Evolutionary conservation across 805 yeast genomes (phyloP), one percentile per base, ranked within the genome.

Genomic region (Hanseniaspora hatyaiensis): DNA sequence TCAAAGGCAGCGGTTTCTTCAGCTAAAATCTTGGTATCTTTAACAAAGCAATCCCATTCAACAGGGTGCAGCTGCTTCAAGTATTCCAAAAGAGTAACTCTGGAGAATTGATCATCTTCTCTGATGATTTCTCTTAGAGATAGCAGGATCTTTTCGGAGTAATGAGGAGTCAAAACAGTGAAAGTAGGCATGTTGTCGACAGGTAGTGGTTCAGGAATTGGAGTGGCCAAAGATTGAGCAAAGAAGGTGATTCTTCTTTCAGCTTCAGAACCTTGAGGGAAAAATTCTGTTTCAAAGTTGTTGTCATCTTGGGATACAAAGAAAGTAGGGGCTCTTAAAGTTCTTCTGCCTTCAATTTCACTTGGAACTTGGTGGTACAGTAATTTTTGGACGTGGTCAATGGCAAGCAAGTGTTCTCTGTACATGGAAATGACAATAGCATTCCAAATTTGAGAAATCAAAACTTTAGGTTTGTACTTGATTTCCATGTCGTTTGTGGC

Each of bases 101-200:
- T 83, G 20, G 97, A 84, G 66, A 82, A 86, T 68, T 87, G 95
- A 62, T 88, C 96, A 65, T 92, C 97, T 69, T 89, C 97, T 61
- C 95, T 81, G 58, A 92, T 89, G 61, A 92, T 87, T 67, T 89
- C 98, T 64, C 94, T 82, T 59, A 92, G 71, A n/a, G 96, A 85
- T 43, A 89, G 70, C 57, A 88, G 72, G 53, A 89, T 89, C 77
- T 87, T 89, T 70, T 89, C 98, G 54, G 92, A 73, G 68, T 89
- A 89, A 66, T 89, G 98, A 60, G 98, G 97, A 56, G 89, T 82
- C 66, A 89, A 72, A 19, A 92, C 97, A 33, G 98, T 88, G 67
- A 92, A 92, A 11, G 97, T 89, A 55, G 99, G 99, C 98, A 92
- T 92, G 73, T 89, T 89, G 68, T 92, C 98, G 57, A 94, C 97